Evolutionary conservation across 2,329 filamentous ascomycete genomes (phyloP).

Genomic region (Colletotrichum caudatum): DNA sequence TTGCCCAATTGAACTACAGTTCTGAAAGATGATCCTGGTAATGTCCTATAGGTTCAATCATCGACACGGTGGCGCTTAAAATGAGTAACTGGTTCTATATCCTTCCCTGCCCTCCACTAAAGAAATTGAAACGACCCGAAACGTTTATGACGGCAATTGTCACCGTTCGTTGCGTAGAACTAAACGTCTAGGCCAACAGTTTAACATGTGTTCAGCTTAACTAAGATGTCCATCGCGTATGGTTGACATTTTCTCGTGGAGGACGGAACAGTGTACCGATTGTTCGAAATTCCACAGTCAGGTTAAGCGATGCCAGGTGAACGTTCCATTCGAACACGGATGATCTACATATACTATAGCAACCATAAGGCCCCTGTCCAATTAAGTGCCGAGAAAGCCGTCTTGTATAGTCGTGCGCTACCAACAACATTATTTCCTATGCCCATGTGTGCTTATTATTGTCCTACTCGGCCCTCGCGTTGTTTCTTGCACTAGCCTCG

Average conservation of each 20-base stretch:
- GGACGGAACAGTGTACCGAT: too few relatives aligned
- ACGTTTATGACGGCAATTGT: background rate
- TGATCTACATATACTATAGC: background rate
- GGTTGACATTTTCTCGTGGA: background rate
- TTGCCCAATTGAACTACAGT: background rate
- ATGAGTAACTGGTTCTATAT: background rate
- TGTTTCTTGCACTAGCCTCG: slow-evolving; percentile 76
- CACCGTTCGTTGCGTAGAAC: background rate
- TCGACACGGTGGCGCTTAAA: background rate
- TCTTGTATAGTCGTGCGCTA: background rate
- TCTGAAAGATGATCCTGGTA: background rate
- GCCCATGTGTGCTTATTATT: background rate
- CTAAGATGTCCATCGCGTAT: too few relatives aligned
- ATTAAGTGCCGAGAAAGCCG: background rate
- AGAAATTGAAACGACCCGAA: background rate
- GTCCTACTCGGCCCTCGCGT: slow-evolving; percentile 60
- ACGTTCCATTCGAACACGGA: too few relatives aligned
- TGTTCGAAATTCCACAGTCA: background rate
- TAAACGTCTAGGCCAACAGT: background rate
- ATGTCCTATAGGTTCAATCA: background rate
- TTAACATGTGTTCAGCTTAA: background rate
- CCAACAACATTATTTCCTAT: background rate
- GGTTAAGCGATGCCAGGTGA: background rate
- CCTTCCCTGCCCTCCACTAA: too few relatives aligned
- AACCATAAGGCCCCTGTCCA: background rate